phyloP scores from a whole-genome alignment of 805 yeast genomes.

The Yamadazyma philogaea region DNA sequence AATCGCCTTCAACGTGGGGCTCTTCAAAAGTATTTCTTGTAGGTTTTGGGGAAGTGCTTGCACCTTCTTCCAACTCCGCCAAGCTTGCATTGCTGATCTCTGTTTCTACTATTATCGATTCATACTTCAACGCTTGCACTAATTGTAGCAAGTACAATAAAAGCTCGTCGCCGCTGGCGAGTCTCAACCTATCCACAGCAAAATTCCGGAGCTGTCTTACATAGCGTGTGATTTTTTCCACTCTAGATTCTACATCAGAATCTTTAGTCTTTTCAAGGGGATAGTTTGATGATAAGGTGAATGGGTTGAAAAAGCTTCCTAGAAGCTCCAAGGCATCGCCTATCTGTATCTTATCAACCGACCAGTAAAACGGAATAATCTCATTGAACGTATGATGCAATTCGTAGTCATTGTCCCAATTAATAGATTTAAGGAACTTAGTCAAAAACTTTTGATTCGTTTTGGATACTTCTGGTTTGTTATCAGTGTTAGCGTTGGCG shows the following conservation, averaged over 20 bases:
- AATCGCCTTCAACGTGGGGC: neutral
- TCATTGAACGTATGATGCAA: conserved; percentile 70
- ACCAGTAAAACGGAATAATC: conserved; percentile 58
- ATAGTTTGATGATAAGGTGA: conserved; percentile 19
- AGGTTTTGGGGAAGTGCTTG: neutral
- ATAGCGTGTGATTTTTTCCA: conserved; percentile 29
- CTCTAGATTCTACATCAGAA: conserved; percentile 24
- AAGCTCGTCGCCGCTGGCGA: conserved; percentile 77
- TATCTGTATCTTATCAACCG: conserved; percentile 67
- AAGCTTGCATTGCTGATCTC: conserved; percentile 8
- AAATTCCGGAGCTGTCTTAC: conserved; percentile 64
- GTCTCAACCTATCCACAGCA: conserved; percentile 79
- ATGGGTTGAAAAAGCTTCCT: conserved; percentile 69
- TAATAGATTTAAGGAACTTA: conserved; percentile 81
- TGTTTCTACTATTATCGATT: conserved; percentile 31
- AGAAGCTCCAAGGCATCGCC: conserved; percentile 85
- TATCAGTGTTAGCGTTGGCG: conserved; percentile 12
- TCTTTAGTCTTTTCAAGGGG: conserved; percentile 2
- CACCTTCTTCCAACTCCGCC: conserved; percentile 4
- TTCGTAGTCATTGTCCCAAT: conserved; percentile 84
- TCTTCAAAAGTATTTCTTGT: conserved; percentile 6
- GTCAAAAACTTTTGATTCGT: conserved; percentile 53
- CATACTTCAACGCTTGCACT: conserved; percentile 89
- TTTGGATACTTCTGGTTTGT: conserved; percentile 22
- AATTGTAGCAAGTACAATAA: conserved; percentile 81